Evolutionary conservation across 495 filamentous ascomycete species (phyloP).

Genomic region (Penicillium robsamsonii): DNA sequence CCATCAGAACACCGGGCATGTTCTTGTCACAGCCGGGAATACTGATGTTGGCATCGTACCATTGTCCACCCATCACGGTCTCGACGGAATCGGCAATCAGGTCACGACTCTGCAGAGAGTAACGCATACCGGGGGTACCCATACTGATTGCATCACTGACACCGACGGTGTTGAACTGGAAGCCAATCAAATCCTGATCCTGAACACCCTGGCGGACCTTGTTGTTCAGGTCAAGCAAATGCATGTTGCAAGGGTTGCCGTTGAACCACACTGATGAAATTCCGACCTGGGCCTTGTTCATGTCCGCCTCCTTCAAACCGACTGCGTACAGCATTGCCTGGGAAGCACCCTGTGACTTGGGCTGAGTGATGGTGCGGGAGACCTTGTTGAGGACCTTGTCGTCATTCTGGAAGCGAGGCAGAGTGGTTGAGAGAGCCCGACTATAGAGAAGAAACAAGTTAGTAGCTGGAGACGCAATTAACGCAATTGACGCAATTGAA

Average conservation of each 20-base stretch:
- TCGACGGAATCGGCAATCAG: conserved; percentile 97
- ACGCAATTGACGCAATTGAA: background rate
- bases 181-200: conserved; percentile 72
- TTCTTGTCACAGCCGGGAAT: conserved; percentile 99
- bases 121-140: conserved; percentile 78
- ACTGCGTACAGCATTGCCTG: conserved; percentile 99
- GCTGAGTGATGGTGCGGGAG: conserved; percentile 84
- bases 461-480: conserved; percentile 13
- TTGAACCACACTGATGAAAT: conserved; percentile 89
- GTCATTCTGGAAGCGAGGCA: conserved; percentile 41
- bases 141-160: conserved; percentile 68
- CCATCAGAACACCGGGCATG: conserved; percentile 98
- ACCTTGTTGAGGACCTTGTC: conserved; percentile 67
- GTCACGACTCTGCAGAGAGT: conserved; percentile 88
- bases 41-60: conserved; percentile 98
- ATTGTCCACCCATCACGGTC: conserved; percentile 98
- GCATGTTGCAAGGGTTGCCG: conserved; percentile 99
- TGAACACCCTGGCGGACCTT: conserved; percentile 82
- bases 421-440: conserved; percentile 49
- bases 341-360: conserved; percentile 94
- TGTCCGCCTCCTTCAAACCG: conserved; percentile 75
- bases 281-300: conserved; percentile 93
- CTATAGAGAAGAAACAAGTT: conserved; percentile 26
- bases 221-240: conserved; percentile 82
- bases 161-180: conserved; percentile 97